Evolutionary conservation across 2,329 filamentous ascomycete genomes (phyloP).

Genomic region (Aspergillus latus): DNA sequence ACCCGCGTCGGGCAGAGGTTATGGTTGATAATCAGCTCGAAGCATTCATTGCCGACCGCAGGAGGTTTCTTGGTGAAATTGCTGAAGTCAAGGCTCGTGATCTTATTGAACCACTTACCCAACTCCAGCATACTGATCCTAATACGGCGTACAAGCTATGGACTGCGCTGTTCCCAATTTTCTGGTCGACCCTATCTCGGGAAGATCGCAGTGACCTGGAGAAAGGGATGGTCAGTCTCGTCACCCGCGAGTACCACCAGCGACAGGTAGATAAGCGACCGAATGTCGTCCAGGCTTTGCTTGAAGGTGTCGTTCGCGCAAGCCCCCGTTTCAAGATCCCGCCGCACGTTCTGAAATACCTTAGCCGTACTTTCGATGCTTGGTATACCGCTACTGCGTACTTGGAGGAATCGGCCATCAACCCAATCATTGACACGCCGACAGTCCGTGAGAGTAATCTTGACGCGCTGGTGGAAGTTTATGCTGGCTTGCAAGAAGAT

Average conservation of each 20-base stretch:
- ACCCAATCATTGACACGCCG: conserved; percentile 78
- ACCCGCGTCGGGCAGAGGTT: conserved; percentile 60
- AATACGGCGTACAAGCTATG: conserved; percentile 85
- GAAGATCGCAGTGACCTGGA: conserved; percentile 91
- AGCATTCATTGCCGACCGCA: conserved; percentile 71
- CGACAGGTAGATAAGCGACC: conserved; percentile 92
- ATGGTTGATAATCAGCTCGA: conserved; percentile 85
- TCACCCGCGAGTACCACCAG: conserved; percentile 94
- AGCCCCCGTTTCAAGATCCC: conserved; percentile 89
- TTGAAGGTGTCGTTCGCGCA: conserved; percentile 82
- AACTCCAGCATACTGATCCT: conserved; percentile 86
- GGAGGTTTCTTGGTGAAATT: conserved; percentile 78
- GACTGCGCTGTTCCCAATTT: conserved; percentile 87
- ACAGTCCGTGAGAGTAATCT: conserved; percentile 89
- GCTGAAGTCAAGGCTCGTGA: conserved; percentile 85
- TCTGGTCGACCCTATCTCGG: conserved; percentile 82
- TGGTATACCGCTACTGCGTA: conserved; percentile 96
- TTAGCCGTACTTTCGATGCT: conserved; percentile 88
- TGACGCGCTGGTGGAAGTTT: conserved; percentile 92
- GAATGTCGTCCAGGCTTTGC: conserved; percentile 89
- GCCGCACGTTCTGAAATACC: conserved; percentile 92
- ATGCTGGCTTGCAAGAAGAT: conserved; percentile 86
- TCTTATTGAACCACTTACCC: conserved; percentile 81
- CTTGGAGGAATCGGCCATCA: conserved; percentile 84
- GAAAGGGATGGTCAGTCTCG: conserved; percentile 81